These are phyloP conservation scores for Dendrobium catenatum DNA, from an alignment of 106 monocot genomes.

Conservation along the genomic window DNA sequence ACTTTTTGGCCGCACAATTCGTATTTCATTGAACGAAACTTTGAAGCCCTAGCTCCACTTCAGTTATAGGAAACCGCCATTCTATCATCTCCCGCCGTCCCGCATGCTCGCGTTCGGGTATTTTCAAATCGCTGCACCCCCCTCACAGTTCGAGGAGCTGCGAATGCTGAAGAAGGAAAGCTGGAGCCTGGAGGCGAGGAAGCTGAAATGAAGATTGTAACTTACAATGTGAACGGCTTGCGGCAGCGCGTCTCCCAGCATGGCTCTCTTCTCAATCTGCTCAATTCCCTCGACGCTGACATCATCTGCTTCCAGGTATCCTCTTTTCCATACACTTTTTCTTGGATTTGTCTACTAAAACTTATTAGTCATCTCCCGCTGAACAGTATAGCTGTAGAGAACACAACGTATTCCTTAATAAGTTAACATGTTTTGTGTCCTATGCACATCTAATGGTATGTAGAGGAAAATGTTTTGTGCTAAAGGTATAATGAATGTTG, in stretches of 20 bases:
- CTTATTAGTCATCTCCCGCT: not conserved
- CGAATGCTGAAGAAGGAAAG: not conserved
- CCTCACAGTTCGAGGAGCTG: not conserved
- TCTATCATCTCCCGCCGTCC: not conserved
- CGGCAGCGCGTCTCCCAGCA: constrained; percentile 86
- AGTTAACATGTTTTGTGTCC: no score
- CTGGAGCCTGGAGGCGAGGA: not conserved
- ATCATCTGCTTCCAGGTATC: constrained; percentile 94
- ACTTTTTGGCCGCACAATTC: no score
- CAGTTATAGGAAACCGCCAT: not conserved
- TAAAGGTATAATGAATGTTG: not conserved
- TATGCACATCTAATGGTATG: no score
- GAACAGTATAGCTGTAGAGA: no score
- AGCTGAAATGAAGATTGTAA: constrained; percentile 80
- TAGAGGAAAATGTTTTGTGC: not conserved
- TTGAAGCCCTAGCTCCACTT: no score
- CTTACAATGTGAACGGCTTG: constrained; percentile 95
- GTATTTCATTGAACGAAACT: no score
- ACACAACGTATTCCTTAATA: no score
- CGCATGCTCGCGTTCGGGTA: not conserved
- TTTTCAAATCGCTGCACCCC: not conserved
- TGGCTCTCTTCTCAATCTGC: constrained; percentile 84
- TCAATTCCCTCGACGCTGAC: constrained; percentile 91
- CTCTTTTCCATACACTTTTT: not conserved
- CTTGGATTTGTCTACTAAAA: not conserved